These are phyloP conservation scores for Hypoxylon sp. DNA, from an alignment of 2,329 filamentous ascomycete species.

Conservation along the genomic window DNA sequence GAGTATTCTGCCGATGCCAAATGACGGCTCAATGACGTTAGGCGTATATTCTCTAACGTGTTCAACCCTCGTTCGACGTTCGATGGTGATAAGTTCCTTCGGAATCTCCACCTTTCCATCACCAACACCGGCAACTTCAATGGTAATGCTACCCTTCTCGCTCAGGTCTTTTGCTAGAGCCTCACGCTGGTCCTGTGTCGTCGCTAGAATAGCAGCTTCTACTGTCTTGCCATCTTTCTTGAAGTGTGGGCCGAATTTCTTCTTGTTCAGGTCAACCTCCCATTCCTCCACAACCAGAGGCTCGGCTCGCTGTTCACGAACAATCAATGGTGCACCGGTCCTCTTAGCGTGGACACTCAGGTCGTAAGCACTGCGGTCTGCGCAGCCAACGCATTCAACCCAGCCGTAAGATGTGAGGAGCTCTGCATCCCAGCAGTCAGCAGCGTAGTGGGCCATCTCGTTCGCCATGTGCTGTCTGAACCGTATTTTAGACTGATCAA, in stretches of 20 bases:
- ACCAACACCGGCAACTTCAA: constrained; percentile 78
- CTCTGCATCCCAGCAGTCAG: constrained; percentile 98
- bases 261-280: constrained; percentile 89
- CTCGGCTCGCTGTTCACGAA: constrained; percentile 83
- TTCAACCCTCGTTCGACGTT: constrained; percentile 84
- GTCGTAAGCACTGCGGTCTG: constrained; percentile 95
- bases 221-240: constrained; percentile 94
- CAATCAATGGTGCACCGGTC: constrained; percentile 87
- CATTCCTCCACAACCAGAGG: constrained; percentile 88
- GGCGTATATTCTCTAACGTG: constrained; percentile 92
- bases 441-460: constrained; percentile 82
- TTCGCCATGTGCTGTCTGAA: constrained; percentile 93
- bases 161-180: constrained; percentile 80
- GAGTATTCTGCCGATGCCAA: constrained; percentile 94
- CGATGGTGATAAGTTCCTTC: constrained; percentile 84
- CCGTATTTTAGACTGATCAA: constrained; percentile 88
- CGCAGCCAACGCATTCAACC: constrained; percentile 98
- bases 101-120: constrained; percentile 76
- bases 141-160: constrained; percentile 77
- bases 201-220: constrained; percentile 79
- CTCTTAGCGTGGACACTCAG: constrained; percentile 92
- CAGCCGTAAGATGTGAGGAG: constrained; percentile 92
- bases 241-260: constrained; percentile 94
- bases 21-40: constrained; percentile 97
- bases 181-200: constrained; percentile 85